phyloP scores from a whole-genome alignment of 164 flowering plant species.

The Cinnamomum chago region DNA sequence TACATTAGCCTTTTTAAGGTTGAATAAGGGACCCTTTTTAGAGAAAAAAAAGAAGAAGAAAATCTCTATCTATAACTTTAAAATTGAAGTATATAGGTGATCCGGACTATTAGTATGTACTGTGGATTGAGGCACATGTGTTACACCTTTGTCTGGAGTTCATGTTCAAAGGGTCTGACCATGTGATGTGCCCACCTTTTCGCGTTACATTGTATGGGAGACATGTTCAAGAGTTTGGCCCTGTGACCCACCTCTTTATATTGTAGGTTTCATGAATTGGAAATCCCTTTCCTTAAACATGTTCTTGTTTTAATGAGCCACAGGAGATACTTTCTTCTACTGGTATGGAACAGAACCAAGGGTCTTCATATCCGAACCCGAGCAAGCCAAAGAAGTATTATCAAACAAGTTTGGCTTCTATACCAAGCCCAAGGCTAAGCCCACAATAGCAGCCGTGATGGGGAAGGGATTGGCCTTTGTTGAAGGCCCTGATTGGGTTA shows the following conservation, averaged over 20 bases:
- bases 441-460: conserved; percentile 7
- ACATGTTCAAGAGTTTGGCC: no score
- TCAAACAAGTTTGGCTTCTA: conserved; percentile 28
- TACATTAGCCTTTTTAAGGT: no score
- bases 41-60: no score
- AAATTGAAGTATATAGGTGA: no score
- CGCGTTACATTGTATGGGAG: no score
- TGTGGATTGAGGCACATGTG: no score
- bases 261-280: not conserved
- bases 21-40: no score
- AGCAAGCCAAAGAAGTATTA: conserved; percentile 27
- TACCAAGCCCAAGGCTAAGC: conserved; percentile 10
- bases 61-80: no score
- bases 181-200: no score
- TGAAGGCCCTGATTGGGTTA: conserved; percentile 27
- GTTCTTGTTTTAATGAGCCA: not conserved
- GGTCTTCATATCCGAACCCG: conserved; percentile 22
- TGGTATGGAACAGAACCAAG: conserved; percentile 33
- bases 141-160: no score
- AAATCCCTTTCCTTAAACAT: not conserved
- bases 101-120: no score
- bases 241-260: not conserved
- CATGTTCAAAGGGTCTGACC: no score
- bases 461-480: conserved; percentile 24
- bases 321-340: conserved; percentile 30